A percentile compares a stretch with the other conserved stretches of the same genome.
Conservation (phyloP, 1,284 basidiomycete species). For the Ganoderma lingzhi region DNA sequence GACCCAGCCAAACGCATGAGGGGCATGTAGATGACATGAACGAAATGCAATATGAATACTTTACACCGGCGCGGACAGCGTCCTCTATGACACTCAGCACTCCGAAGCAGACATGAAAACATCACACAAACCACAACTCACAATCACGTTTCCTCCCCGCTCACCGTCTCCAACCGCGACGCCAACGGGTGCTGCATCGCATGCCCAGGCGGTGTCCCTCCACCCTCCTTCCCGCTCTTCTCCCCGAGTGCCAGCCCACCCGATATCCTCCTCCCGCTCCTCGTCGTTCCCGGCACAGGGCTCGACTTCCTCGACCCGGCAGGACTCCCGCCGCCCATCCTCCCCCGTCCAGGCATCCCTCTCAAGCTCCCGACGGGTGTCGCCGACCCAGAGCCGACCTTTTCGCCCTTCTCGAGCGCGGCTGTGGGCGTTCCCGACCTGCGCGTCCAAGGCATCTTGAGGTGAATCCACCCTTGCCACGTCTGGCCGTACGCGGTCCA, state of each 20-base stretch:
- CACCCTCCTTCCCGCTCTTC: conserved; percentile 2
- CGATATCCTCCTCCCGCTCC: conserved; percentile 25
- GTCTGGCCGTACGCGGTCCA: conserved; percentile 50
- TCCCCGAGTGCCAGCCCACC: conserved; percentile 5
- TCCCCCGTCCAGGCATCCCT: conserved; percentile 40
- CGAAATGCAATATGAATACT: conserved; percentile 13
- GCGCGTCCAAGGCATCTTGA: conserved; percentile 49
- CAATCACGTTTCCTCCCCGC: conserved; percentile 11
- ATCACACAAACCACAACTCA: conserved; percentile 6
- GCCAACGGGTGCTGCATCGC: conserved; percentile 17
- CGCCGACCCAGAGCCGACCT: conserved; percentile 21
- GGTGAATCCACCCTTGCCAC: conserved; percentile 51
- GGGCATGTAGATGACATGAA: not conserved
- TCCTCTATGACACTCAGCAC: conserved; percentile 17
- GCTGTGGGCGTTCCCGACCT: conserved; percentile 27
- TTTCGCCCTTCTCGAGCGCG: conserved; percentile 12
- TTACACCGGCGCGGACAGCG: conserved; percentile 22
- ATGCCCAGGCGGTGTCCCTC: conserved; percentile 5
- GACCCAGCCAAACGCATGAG: not conserved
- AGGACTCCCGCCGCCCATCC: conserved; percentile 46
- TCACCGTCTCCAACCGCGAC: conserved; percentile 4
- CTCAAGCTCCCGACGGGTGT: conserved; percentile 35
- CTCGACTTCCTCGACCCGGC: conserved; percentile 51
- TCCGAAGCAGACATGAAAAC: not conserved
- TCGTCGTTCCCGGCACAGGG: conserved; percentile 42